Conservation (phyloP, 2,329 filamentous ascomycete genomes). For the Arthrobotrys musiformis region DNA sequence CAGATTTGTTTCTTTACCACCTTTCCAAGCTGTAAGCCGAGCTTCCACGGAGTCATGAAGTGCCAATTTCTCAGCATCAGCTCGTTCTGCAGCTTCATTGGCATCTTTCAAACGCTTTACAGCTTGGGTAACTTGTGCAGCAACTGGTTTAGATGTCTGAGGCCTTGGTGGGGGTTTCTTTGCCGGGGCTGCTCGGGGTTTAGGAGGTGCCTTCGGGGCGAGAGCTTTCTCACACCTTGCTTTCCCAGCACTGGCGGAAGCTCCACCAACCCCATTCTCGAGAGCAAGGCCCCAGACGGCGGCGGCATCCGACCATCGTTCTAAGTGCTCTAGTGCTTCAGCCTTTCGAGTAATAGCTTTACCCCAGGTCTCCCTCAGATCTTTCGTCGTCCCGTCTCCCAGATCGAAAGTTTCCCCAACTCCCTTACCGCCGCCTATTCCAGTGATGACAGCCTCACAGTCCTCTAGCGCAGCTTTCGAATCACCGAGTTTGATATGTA, state of each 20-base stretch:
- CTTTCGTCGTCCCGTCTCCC: slow-evolving; percentile 73
- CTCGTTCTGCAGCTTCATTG: slow-evolving; percentile 83
- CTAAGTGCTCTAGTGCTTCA: slow-evolving; percentile 93
- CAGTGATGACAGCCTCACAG: slow-evolving; percentile 79
- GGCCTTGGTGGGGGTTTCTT: slow-evolving; percentile 59
- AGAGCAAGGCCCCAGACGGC: slow-evolving; percentile 84
- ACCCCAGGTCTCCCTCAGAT: slow-evolving; percentile 92
- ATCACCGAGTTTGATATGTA: slow-evolving; percentile 88
- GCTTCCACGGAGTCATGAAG: slow-evolving; percentile 87
- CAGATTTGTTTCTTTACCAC: slow-evolving; percentile 91
- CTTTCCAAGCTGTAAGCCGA: slow-evolving; percentile 81
- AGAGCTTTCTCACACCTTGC: slow-evolving; percentile 89
- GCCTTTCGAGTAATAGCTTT: slow-evolving; percentile 95
- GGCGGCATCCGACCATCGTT: slow-evolving; percentile 88
- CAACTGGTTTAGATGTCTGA: slow-evolving; percentile 63
- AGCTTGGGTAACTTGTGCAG: slow-evolving; percentile 73
- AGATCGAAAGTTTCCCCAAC: slow-evolving; percentile 82
- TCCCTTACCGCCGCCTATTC: slow-evolving; percentile 83
- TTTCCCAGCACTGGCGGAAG: slow-evolving; percentile 83
- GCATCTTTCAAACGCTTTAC: slow-evolving; percentile 84
- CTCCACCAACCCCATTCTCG: slow-evolving; percentile 84
- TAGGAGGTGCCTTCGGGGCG: slow-evolving; percentile 72
- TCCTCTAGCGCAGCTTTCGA: slow-evolving; percentile 87
- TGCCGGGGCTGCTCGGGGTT: slow-evolving; percentile 65
- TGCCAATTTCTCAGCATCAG: slow-evolving; percentile 92